Conservation (phyloP, 352 stramenopile genomes). For the Phytophthora brassicae region DNA sequence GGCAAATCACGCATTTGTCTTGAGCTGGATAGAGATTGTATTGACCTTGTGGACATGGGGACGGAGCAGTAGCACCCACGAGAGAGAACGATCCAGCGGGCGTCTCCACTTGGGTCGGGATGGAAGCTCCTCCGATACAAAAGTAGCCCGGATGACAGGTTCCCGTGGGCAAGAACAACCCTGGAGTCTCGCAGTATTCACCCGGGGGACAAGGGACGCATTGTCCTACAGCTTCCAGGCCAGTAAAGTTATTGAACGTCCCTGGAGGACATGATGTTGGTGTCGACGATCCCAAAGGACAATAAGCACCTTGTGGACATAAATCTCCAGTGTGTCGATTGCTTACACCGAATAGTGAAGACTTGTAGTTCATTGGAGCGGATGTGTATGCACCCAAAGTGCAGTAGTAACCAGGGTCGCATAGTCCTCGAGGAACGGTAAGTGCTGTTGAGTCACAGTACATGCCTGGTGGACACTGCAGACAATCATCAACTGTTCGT, state of each 20-base stretch:
- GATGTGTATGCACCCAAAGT: constrained; percentile 87
- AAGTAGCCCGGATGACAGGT: constrained; percentile 81
- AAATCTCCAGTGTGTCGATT: constrained; percentile 66
- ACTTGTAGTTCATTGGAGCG: constrained; percentile 82
- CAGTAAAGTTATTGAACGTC: constrained; percentile 75
- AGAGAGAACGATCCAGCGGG: constrained; percentile 58
- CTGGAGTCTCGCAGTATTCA: constrained; percentile 74
- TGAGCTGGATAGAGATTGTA: constrained; percentile 66
- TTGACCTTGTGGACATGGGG: constrained; percentile 53
- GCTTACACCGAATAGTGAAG: constrained; percentile 59
- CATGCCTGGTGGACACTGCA: constrained; percentile 83
- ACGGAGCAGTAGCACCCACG: constrained; percentile 40
- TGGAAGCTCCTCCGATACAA: constrained; percentile 58
- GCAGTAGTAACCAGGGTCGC: constrained; percentile 92
- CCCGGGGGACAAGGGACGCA: constrained; percentile 83
- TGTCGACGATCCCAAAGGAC: constrained; percentile 58
- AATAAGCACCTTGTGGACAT: constrained; percentile 73
- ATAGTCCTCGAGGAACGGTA: constrained; percentile 70
- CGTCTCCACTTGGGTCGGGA: constrained; percentile 57
- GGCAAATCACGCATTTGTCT: constrained; percentile 63
- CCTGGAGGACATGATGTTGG: constrained; percentile 70
- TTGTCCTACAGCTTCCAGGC: constrained; percentile 63
- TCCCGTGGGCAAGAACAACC: constrained; percentile 64
- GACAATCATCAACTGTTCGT: constrained; percentile 82
- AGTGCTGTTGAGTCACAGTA: constrained; percentile 90